Evolutionary conservation across 1,284 basidiomycete genomes (phyloP), one percentile per base, ranked within the genome.

Genomic region (Sphaerobolus stellatus): DNA sequence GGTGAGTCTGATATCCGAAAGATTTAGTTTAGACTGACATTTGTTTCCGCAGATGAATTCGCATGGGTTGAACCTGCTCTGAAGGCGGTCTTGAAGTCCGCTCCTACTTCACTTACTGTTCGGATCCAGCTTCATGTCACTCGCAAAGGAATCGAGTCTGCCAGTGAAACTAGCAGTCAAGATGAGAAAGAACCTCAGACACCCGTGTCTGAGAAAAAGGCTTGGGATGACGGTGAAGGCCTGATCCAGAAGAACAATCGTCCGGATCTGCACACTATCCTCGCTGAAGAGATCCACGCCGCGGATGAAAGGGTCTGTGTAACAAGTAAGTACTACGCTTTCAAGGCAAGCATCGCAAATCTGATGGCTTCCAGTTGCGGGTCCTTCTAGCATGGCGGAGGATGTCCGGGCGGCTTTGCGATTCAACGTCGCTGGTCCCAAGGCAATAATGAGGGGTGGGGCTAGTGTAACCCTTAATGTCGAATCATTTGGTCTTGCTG

Each of bases 71-170:
- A 69, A 5, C 64, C 67, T 20, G 62, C 67, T 5, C 65, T 79
- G 28, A 45, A 58, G 1, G 59, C 64, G 18, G 69, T 71, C 5
- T 60, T 73, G 20, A 54, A 62, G 18, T 56, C 62, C 50, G 64
- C 67, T 1, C 70, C 74, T 0, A 22, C 64, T 0, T 59, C 60
- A 1, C 58, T 78, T 22, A 52, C 58, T 7, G 56, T 79, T 47
- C 62, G 66, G 31, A 61, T 78, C 53, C 66, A 64, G 5, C 64
- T 79, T 48, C 73, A 70, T 56, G 62, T 76, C 48, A 79, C 77
- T n/a, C 14, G 41, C 28, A 13, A 14, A 43, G 28, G 22, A 53
- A 44, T 45, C 47, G 31, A 33, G 41, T 49, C 14, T 50, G 29
- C 43, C 22, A 2, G 30, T 61, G 7, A 58, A 59, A 20, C 58